These are phyloP conservation scores for Claviceps maximensis DNA, from an alignment of 2,329 filamentous ascomycete genomes.

Conservation along the genomic window DNA sequence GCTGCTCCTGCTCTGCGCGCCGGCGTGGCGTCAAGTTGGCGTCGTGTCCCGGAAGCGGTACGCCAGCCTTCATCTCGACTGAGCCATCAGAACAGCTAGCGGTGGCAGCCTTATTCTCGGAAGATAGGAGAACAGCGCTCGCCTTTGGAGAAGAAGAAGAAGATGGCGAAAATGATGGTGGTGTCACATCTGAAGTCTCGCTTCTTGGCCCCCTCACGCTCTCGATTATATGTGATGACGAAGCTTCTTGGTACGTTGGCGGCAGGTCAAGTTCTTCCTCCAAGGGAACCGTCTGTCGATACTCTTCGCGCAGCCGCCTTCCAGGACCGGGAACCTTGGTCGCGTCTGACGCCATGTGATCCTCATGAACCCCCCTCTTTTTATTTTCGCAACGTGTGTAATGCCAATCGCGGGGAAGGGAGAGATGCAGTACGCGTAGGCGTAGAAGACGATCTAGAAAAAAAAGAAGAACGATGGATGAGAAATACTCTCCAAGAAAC, in stretches of 20 bases:
- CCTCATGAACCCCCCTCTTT: neutral
- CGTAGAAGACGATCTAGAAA: neutral
- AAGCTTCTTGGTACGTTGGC: conserved; percentile 3
- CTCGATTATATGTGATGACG: neutral
- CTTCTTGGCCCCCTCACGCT: neutral
- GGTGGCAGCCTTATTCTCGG: too few species aligned
- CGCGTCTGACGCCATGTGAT: neutral
- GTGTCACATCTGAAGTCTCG: neutral
- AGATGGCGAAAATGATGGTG: too few species aligned
- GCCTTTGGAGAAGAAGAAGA: too few species aligned
- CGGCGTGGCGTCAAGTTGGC: too few species aligned
- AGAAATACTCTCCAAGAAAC: neutral
- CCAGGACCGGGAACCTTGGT: neutral
- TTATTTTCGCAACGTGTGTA: neutral
- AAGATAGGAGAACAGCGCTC: neutral
- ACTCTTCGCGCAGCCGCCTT: neutral
- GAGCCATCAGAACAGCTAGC: neutral
- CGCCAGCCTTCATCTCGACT: neutral
- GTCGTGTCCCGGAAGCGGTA: neutral
- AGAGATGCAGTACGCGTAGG: neutral
- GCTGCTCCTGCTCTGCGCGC: neutral
- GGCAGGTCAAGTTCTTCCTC: neutral
- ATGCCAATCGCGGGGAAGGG: neutral
- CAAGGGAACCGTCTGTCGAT: conserved; percentile 1
- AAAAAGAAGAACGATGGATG: neutral